Base-by-base conservation (phyloP, 1,139 yeast species). In the Yamadazyma siamensis region DNA sequence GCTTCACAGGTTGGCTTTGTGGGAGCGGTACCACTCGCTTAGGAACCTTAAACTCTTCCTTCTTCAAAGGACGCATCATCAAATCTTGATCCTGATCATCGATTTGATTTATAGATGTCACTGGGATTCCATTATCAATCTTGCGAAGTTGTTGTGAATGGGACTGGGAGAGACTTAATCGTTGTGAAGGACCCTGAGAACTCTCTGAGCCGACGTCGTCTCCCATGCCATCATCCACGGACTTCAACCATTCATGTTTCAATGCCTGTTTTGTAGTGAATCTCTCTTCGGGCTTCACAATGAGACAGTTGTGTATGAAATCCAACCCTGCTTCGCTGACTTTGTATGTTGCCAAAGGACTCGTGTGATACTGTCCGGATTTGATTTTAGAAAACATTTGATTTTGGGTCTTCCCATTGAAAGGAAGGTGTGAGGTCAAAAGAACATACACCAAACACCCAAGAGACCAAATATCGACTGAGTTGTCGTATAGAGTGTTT, bases 381-480 rank as follows among this genome's bases (percentile, higher is more conserved):
- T 76, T 72, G 23, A 89, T 88, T 47, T 83, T 83, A 29, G 72
- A 72, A 56, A 85, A 86, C 52, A 91, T 65, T 41, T 83, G 85
- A 15, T 85, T 89, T 49, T 89, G 97, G 0, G 96, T 86, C 32
- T 81, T 75, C 1, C 96, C 96, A 51, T 89, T 87, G 52, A 91
- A 91, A 2, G 98, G 98, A 36, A 89, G 62, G 64, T 87, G 96
- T 0, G 94, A 91, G 0, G 97, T 89, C 32, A 91, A 59, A 23
- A 89, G 76, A 8, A 91, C 97, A 57, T 87, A 91, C 0, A 88
- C 82, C 21, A 91, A 62, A 55, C 98, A 91, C 0, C 97, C 75
- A 23, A 68, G 51, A 2, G 96, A 86, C 98, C 98, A 91, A 68
- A 91, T 85, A 55, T 91, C 98, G 5, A 89, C 97, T 37, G 85